Evolutionary conservation across 164 flowering plant species (phyloP), one percentile per base, ranked within the genome.

Genomic region (Nelumbo lutea): DNA sequence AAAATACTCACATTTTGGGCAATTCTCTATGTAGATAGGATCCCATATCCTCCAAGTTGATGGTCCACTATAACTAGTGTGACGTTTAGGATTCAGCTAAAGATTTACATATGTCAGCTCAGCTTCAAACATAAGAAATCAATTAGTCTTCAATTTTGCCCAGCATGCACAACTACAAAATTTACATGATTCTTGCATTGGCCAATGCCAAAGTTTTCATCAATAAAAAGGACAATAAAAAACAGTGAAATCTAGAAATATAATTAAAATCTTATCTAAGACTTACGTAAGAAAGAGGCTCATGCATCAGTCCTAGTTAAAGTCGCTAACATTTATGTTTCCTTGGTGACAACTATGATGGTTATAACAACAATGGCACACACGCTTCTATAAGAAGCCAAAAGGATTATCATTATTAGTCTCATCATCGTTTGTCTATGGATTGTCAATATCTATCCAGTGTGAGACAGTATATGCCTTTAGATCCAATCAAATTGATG

Each of bases 31-130:
- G 76, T 94, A 94, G 68, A 90, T 46, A 65, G 98, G 91, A 72
- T 91, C 98, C 98, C 98, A 94, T 76, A 94, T 91, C 77, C 98
- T 85, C 78, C 95, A 79, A 41, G 98, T 96, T 38, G 98, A 94
- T 73, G 95, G 91, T 60, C 98, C 98, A 64, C 80, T 74, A 62
- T 90, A 93, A 66, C 97, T 97, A 44, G 97, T 91, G 75, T 88
- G 89, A 27, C 97, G 90, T 69, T 93, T 97, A 59, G 97, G 94
- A 68, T 91, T 93, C 70, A 91, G 78, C 70, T 76, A 90, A 71
- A 91, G 97, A 82, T 91, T 91, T n/a, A 93, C 97, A 80, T 93
- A 93, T 15, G 98, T 90, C 95, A 92, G 87, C 79, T 88, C 95
- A 70, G 79, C 98, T 92, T 93, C 83, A 82, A 65, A 68, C 50